phyloP scores from a whole-genome alignment of 75 land plant genomes.

The Cupressus sempervirens region DNA sequence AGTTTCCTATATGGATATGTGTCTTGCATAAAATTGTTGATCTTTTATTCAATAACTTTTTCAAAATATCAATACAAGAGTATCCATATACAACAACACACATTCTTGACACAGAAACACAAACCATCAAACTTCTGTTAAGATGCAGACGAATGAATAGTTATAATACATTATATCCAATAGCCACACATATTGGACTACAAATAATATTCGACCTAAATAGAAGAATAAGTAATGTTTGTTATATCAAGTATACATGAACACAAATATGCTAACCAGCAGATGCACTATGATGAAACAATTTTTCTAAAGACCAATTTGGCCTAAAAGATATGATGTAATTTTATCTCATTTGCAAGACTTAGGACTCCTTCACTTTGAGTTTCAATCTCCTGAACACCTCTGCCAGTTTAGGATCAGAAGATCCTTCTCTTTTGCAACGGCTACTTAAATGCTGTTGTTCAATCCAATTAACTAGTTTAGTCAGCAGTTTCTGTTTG shows the following conservation, averaged over 20 bases:
- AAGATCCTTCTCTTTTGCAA: slow-evolving; percentile 4
- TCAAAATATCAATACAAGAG: too few species aligned
- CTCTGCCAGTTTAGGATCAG: slow-evolving; percentile 6
- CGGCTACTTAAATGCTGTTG: neutral
- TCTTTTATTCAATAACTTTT: too few species aligned
- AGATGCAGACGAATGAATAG: too few species aligned
- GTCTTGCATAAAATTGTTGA: too few species aligned
- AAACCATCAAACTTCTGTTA: neutral
- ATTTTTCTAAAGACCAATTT: neutral
- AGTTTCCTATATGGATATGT: too few species aligned
- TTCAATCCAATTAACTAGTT: slow-evolving; percentile 3
- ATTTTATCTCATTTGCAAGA: neutral
- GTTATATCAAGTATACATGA: neutral
- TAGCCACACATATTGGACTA: slow-evolving; percentile 4
- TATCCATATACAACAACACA: neutral
- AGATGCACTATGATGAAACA: neutral
- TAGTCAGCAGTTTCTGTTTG: neutral
- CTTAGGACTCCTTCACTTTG: neutral
- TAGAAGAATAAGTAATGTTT: too few species aligned
- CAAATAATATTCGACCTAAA: neutral
- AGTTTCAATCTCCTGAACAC: slow-evolving; percentile 8
- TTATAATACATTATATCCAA: neutral
- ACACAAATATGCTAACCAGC: neutral
- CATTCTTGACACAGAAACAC: neutral
- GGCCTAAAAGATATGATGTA: neutral